These are phyloP conservation scores for Leccinellum luteum DNA, from an alignment of 768 basidiomycete species.

Conservation along the genomic window DNA sequence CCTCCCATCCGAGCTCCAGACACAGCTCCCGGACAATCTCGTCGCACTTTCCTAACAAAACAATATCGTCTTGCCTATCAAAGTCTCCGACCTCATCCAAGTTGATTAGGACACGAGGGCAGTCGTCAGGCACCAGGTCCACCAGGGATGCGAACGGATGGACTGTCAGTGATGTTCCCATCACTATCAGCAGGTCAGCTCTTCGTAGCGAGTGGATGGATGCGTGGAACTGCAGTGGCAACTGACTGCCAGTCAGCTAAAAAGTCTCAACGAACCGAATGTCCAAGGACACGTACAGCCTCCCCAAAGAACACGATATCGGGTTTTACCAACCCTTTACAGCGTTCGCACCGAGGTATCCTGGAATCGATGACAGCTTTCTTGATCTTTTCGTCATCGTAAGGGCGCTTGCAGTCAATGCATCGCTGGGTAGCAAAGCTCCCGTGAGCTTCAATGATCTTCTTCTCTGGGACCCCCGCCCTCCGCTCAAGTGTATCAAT, in stretches of 20 bases:
- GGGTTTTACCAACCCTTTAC: constrained; percentile 82
- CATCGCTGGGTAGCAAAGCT: constrained; percentile 89
- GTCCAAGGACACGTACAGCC: constrained; percentile 41
- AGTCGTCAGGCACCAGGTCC: constrained; percentile 46
- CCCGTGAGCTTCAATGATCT: constrained; percentile 93
- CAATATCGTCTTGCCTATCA: constrained; percentile 54
- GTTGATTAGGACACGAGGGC: constrained; percentile 88
- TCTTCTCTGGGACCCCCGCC: constrained; percentile 69
- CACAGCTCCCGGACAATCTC: constrained; percentile 60
- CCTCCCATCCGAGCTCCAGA: constrained; percentile 70
- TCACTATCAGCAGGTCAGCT: constrained; percentile 88
- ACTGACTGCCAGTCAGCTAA: constrained; percentile 38
- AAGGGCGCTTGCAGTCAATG: constrained; percentile 63
- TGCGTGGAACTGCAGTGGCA: constrained; percentile 67
- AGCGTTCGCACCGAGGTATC: constrained; percentile 59
- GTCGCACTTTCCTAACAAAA: constrained; percentile 72
- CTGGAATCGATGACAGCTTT: constrained; percentile 55
- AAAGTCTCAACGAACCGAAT: background rate
- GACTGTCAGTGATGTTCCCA: constrained; percentile 88
- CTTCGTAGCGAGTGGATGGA: constrained; percentile 49
- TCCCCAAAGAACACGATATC: constrained; percentile 96
- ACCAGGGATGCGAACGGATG: constrained; percentile 85
- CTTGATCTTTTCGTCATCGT: constrained; percentile 67
- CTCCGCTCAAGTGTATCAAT: constrained; percentile 89
- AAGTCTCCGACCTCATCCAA: constrained; percentile 77